A percentile compares a stretch with the other conserved stretches of the same genome.
phyloP scores from a whole-genome alignment of 148 eudicot species.

The Cornus suecica region DNA sequence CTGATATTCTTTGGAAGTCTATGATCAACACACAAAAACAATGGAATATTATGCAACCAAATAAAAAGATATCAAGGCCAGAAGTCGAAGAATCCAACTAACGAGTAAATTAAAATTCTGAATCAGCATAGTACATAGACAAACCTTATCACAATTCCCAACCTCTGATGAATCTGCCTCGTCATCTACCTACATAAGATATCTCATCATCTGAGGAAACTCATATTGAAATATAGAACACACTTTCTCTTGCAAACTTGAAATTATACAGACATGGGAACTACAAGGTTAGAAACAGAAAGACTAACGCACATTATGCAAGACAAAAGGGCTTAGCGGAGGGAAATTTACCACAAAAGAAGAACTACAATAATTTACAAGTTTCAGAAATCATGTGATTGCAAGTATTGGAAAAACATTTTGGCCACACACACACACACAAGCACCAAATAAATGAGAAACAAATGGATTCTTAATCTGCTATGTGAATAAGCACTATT shows the following conservation, averaged over 20 bases:
- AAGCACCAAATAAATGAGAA: too few relatives aligned
- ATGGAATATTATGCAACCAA: not conserved
- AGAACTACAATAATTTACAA: not conserved
- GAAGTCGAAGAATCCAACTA: not conserved
- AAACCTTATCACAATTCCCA: conserved; percentile 36
- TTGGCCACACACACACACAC: not conserved
- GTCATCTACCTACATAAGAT: conserved; percentile 47
- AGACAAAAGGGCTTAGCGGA: not conserved
- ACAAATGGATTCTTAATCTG: not conserved
- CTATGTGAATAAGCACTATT: not conserved
- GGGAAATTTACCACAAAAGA: not conserved
- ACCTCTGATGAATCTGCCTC: conserved; percentile 66
- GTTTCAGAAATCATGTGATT: not conserved
- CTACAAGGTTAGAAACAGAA: not conserved
- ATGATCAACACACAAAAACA: too few relatives aligned
- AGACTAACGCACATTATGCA: not conserved
- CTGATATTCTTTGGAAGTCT: not conserved
- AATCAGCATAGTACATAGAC: not conserved
- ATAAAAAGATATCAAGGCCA: conserved; percentile 2
- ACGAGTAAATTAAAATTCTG: not conserved
- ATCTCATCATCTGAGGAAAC: not conserved
- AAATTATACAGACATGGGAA: not conserved
- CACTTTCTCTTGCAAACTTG: not conserved
- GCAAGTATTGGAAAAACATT: not conserved
- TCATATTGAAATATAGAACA: not conserved